Base-by-base conservation (phyloP, 176 grass and related monocot species). In the Oryza punctata region DNA sequence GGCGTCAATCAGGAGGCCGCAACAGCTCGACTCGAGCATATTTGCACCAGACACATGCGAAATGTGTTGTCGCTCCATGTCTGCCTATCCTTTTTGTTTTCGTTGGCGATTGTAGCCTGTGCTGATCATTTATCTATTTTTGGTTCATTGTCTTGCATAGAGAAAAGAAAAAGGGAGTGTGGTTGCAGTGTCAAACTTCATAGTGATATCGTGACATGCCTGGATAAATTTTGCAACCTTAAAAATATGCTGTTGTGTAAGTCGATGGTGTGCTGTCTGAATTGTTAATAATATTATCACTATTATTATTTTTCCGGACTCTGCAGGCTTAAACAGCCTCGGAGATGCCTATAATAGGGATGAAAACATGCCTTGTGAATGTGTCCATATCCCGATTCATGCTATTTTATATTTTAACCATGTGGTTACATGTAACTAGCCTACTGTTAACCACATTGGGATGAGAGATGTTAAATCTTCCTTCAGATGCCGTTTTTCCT, bases 151-250 rank as follows among this genome's bases (percentile, higher is more conserved):
- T 77, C 45, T 37, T 83, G 69, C 69, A 90, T 75, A 87, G 75
- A 87, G 70, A 75, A 75, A 50, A 72, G 70, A 83, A n/a, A 81
- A 67, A 70, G 27, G 65, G 23, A 4, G 43, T 76, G 40, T 63
- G 33, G 50, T 85, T 81, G 78, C 75, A 73, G 44, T 72, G 44
- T 85, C 19, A 16, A 32, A 78, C 72, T 44, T 68, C 21, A 74
- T 10, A 83, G 63, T 19, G 73, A 75, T 64, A 69, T 72, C 7
- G 24, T 13, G 13, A 52, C 26, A 44, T 79, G 33, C 61, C 14
- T 84, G 47, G 77, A 80, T 79, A 89, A 73, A 75, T 79, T 86
- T 90, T 87, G 69, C 69, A 70, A 81, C 75, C 41, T 50, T 75
- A 59, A 18, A 54, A 72, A 47, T 77, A 40, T 75, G 82, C 33